Percentiles rank a stretch among this genome's conserved stretches.
Conservation (phyloP, 2,329 filamentous ascomycete genomes). For the Talaromyces verruculosus region DNA sequence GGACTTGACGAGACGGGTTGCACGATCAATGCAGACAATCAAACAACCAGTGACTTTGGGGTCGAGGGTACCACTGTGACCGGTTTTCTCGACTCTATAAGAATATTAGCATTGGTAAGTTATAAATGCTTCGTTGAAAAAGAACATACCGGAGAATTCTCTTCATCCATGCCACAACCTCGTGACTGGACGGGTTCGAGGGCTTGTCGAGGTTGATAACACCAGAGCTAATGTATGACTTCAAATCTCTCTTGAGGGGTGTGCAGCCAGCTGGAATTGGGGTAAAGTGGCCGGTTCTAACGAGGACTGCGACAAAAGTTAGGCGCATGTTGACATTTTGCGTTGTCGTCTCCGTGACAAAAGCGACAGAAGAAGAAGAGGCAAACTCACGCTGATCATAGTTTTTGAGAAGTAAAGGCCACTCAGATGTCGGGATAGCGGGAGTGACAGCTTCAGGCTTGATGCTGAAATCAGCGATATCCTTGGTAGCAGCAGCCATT, state of each 20-base stretch:
- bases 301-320: slow-evolving; percentile 60
- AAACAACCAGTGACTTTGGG: slow-evolving; percentile 96
- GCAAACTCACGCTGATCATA: slow-evolving; percentile 77
- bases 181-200: slow-evolving; percentile 95
- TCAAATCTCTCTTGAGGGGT: slow-evolving; percentile 89
- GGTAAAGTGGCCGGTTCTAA: slow-evolving; percentile 94
- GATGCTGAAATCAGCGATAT: slow-evolving; percentile 77
- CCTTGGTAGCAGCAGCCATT: slow-evolving; percentile 53
- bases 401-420: slow-evolving; percentile 94
- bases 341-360: background rate
- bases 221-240: slow-evolving; percentile 94
- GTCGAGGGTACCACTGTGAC: slow-evolving; percentile 96
- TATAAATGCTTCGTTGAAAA: background rate
- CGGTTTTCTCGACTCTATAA: slow-evolving; percentile 83
- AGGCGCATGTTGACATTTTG: slow-evolving; percentile 19
- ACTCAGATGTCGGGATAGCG: slow-evolving; percentile 78
- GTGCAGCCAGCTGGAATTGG: slow-evolving; percentile 92
- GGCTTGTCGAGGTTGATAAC: slow-evolving; percentile 99
- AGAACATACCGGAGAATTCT: slow-evolving; percentile 75
- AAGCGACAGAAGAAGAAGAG: background rate
- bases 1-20: slow-evolving; percentile 95
- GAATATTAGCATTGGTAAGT: background rate
- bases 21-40: slow-evolving; percentile 94
- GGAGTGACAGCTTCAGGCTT: slow-evolving; percentile 85
- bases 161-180: slow-evolving; percentile 99